phyloP scores from a whole-genome alignment of 2,329 filamentous ascomycete genomes.

The Venturia effusa region DNA sequence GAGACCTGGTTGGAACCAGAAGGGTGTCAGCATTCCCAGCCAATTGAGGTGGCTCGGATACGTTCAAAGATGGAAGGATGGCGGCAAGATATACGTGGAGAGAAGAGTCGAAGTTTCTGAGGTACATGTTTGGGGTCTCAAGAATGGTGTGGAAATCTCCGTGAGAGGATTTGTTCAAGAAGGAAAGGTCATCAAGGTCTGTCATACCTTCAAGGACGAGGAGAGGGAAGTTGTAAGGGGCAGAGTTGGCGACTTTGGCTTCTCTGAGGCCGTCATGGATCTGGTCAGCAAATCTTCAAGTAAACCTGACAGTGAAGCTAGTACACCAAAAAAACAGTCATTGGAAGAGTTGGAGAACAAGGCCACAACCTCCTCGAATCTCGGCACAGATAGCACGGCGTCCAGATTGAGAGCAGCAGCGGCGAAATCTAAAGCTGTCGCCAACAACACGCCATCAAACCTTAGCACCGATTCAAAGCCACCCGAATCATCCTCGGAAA shows the following conservation, averaged over 20 bases:
- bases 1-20: constrained; percentile 71
- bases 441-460: neutral
- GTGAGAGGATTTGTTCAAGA: constrained; percentile 83
- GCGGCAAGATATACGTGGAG: constrained; percentile 71
- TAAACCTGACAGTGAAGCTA: neutral
- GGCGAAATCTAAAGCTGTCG: neutral
- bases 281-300: constrained; percentile 21
- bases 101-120: constrained; percentile 75
- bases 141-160: constrained; percentile 77
- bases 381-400: neutral
- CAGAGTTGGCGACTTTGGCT: constrained; percentile 31
- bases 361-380: neutral
- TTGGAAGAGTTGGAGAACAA: neutral
- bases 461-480: neutral
- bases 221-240: constrained; percentile 61
- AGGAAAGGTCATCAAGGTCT: constrained; percentile 71
- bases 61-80: constrained; percentile 73
- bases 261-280: constrained; percentile 35
- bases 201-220: constrained; percentile 64
- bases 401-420: neutral
- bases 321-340: neutral
- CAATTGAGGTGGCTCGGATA: constrained; percentile 83
- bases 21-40: constrained; percentile 82
- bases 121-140: constrained; percentile 79
- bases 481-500: neutral